Evolutionary conservation across 1,284 basidiomycete species (phyloP).

Genomic region (Hymenochaete sp.): DNA sequence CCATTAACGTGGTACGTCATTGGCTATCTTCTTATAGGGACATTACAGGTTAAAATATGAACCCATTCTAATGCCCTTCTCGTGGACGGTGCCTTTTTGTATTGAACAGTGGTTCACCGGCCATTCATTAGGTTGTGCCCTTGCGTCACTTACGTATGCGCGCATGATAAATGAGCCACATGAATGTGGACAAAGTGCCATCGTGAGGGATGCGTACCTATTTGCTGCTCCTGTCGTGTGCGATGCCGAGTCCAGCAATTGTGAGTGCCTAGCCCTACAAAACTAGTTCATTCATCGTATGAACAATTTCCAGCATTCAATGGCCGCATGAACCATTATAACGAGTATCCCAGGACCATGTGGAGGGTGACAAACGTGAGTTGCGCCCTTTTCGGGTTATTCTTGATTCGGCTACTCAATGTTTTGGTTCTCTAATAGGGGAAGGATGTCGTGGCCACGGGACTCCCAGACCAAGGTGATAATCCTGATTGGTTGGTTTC

Average conservation of each 20-base stretch:
- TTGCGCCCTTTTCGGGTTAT: not conserved
- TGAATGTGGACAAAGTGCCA: constrained; percentile 21
- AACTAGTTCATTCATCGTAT: not conserved
- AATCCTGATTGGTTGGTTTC: constrained; percentile 19
- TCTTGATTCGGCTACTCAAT: not conserved
- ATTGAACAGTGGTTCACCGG: constrained; percentile 24
- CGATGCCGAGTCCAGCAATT: constrained; percentile 21
- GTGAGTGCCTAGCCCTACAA: constrained; percentile 9
- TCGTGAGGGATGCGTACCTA: constrained; percentile 25
- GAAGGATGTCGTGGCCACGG: constrained; percentile 22
- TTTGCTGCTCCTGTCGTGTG: constrained; percentile 25
- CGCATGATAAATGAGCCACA: constrained; percentile 21
- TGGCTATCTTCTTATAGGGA: not conserved
- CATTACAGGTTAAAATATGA: not conserved
- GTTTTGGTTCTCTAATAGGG: constrained; percentile 14
- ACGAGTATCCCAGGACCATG: constrained; percentile 22
- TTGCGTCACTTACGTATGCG: constrained; percentile 25
- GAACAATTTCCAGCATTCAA: constrained; percentile 19
- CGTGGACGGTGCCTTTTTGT: no score
- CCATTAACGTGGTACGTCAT: constrained; percentile 21
- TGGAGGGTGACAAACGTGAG: constrained; percentile 25
- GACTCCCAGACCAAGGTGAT: constrained; percentile 24
- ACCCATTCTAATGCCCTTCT: no score
- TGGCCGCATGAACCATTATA: constrained; percentile 21
- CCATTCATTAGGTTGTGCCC: constrained; percentile 26